Base-by-base conservation (phyloP, 2,329 filamentous ascomycete species). In the Endocalyx cinctus region DNA sequence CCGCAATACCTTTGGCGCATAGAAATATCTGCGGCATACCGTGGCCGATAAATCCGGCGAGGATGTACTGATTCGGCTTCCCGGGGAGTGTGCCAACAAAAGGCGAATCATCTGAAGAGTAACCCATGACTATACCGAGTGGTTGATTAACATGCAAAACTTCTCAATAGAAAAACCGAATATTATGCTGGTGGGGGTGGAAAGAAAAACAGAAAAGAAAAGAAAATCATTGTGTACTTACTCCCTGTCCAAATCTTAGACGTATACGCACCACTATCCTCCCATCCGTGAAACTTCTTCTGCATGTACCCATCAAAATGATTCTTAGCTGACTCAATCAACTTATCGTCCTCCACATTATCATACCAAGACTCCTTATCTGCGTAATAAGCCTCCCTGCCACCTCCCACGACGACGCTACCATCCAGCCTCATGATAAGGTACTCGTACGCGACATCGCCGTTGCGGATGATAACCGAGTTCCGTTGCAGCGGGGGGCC, bases 241-340 rank as follows among this genome's bases (percentile, higher is more conserved):
- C 54, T 66, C n/a, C 60, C 66, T 6, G 60, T 66, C 67, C 67
- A 71, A 2, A 65, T 28, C 4, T 50, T 48, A 15, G 63, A 51
- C 0, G 55, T 47, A 4, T 55, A 41, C 4, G 64, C 61, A 4
- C 51, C 54, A 22, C 53, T 62, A n/a, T 63, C 42, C 29, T 69
- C 64, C 69, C 67, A 72, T 0, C 68, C 67, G 2, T 43, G 46
- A 41, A 66, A 72, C 27, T 53, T 52, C 2, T 58, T 48, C 40
- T 69, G 65, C 66, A 72, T 70, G 35, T 66, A 68, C 1, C 54
- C 54, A 10, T 64, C 50, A 43, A 68, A 72, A 38, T 71, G 61
- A 16, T 48, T 31, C 23, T 56, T 54, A 2, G 62, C 64, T 1
- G 48, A 34, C 4, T 60, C 54, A 18, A 72, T 65, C 5, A 64